phyloP scores from a whole-genome alignment of 768 basidiomycete species.

The Brasilioporus rufonigricans region DNA sequence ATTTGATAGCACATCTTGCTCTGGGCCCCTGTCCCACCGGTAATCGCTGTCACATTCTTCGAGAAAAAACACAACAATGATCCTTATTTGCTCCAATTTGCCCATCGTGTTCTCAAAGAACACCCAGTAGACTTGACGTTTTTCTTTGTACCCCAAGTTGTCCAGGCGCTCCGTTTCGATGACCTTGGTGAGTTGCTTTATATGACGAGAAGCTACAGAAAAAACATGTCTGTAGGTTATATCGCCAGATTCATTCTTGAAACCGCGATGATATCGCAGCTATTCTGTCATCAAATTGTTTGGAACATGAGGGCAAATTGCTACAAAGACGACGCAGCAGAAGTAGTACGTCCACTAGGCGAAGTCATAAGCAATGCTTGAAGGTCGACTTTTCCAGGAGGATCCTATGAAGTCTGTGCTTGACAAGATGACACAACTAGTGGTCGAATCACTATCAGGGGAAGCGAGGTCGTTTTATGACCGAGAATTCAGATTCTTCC shows the following conservation, averaged over 20 bases:
- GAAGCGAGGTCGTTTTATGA: conserved; percentile 88
- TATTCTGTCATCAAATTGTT: conserved; percentile 99
- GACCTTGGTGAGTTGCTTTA: conserved; percentile 59
- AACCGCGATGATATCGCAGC: conserved; percentile 93
- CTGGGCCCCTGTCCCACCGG: conserved; percentile 86
- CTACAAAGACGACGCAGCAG: conserved; percentile 86
- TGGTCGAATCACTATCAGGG: conserved; percentile 85
- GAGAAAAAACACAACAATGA: conserved; percentile 82
- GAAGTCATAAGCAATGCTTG: background rate
- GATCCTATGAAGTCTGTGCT: conserved; percentile 96
- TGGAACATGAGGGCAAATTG: conserved; percentile 99
- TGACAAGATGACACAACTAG: conserved; percentile 78
- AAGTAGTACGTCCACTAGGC: conserved; percentile 53
- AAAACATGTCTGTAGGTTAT: conserved; percentile 57
- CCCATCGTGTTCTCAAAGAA: conserved; percentile 90
- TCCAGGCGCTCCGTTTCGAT: conserved; percentile 92
- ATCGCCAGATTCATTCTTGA: conserved; percentile 95
- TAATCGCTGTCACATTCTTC: conserved; percentile 80
- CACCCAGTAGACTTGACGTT: conserved; percentile 94
- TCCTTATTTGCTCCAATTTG: conserved; percentile 89
- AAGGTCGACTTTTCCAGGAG: conserved; percentile 48
- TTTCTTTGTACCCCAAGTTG: conserved; percentile 98
- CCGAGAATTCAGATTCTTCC: conserved; percentile 93
- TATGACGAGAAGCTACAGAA: background rate
- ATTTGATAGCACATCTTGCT: conserved; percentile 70